These are phyloP conservation scores for Botrytis byssoidea DNA, from an alignment of 2,329 filamentous ascomycete genomes.

Conservation along the genomic window DNA sequence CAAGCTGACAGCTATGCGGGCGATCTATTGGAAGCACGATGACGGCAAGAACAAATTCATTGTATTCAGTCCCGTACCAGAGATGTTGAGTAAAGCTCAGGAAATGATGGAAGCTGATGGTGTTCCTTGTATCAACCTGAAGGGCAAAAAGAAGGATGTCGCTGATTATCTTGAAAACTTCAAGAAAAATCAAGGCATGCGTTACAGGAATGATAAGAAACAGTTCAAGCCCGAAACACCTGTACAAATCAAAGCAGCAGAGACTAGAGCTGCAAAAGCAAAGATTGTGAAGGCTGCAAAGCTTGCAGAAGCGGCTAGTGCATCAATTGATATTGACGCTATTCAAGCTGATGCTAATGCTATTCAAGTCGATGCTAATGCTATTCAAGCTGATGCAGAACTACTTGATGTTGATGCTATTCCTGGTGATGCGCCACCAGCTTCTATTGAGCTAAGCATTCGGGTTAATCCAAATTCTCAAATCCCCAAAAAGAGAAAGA, in stretches of 20 bases:
- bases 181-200: not conserved
- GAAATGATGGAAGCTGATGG: not conserved
- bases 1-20: not conserved
- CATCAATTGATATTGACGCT: not conserved
- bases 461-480: not conserved
- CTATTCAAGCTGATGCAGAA: not conserved
- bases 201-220: not conserved
- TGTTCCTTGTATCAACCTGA: not conserved
- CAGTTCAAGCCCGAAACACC: not conserved
- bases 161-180: constrained; percentile 3
- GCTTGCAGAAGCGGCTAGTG: not conserved
- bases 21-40: constrained; percentile 3
- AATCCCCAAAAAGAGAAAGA: not conserved
- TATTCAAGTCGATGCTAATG: not conserved
- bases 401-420: not conserved
- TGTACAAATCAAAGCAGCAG: not conserved
- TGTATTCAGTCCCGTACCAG: not conserved
- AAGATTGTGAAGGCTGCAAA: not conserved
- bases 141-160: not conserved
- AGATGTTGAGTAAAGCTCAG: not conserved
- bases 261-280: too few relatives aligned
- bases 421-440: not conserved
- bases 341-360: not conserved
- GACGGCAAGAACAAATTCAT: not conserved
- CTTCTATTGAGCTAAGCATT: not conserved